These are phyloP conservation scores for Salix koriyanagi DNA, from an alignment of 345 rosid species.

Conservation along the genomic window DNA sequence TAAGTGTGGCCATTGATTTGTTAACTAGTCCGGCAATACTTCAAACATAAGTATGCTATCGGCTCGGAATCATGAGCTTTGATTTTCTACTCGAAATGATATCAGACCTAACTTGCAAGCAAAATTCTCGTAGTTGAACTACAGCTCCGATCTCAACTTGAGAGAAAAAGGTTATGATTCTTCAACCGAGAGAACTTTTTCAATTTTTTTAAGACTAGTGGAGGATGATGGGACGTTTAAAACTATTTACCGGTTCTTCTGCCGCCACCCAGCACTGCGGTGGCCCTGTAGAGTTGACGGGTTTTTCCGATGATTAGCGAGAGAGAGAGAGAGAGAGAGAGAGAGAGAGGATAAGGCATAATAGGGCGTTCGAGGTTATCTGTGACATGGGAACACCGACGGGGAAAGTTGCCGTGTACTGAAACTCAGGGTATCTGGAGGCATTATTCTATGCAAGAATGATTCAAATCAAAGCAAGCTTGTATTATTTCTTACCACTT, in stretches of 20 bases:
- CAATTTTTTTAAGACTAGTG: background rate
- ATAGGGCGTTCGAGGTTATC: too few species aligned
- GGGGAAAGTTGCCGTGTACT: too few species aligned
- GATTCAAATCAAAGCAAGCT: background rate
- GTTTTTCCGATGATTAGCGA: background rate
- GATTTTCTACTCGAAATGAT: background rate
- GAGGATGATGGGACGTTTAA: background rate
- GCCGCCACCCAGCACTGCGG: background rate
- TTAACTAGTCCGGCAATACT: background rate
- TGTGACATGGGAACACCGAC: too few species aligned
- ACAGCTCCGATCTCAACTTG: background rate
- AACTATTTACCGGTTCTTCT: background rate
- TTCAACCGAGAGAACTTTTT: background rate
- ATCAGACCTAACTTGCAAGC: background rate
- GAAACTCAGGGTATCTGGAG: background rate
- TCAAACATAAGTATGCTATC: background rate
- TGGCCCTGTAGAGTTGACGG: background rate
- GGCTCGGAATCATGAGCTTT: background rate
- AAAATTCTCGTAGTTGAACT: background rate
- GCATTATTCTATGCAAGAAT: slow-evolving; percentile 13
- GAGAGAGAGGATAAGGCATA: too few species aligned
- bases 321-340: background rate
- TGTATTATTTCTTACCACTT: background rate
- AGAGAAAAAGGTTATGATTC: background rate
- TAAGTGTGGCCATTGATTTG: background rate